A percentile compares a stretch with the other conserved stretches of the same genome.
Evolutionary conservation across 2,329 filamentous ascomycete genomes (phyloP).

Genomic region (Penicillium glabrum): DNA sequence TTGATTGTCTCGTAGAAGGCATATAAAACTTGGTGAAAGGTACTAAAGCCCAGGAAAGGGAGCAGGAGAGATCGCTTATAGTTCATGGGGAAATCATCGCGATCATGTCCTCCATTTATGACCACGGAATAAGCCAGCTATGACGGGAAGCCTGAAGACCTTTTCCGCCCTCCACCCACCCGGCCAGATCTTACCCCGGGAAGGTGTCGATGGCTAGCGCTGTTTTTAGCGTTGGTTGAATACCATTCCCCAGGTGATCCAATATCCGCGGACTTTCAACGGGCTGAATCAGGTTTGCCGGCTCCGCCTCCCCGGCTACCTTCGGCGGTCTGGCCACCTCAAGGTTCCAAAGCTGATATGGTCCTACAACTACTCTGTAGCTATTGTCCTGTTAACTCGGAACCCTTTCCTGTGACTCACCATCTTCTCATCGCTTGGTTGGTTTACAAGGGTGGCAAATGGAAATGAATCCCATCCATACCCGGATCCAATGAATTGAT

Average conservation of each 20-base stretch:
- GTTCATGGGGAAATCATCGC: background rate
- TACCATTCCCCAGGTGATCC: background rate
- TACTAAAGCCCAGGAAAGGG: background rate
- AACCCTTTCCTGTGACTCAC: background rate
- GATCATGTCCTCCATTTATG: background rate
- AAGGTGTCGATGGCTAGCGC: constrained; percentile 1
- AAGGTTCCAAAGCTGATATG: background rate
- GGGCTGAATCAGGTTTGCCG: background rate
- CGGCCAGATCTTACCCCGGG: constrained; percentile 14
- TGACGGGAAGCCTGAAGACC: constrained; percentile 8
- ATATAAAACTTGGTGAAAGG: background rate
- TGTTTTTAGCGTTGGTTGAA: constrained; percentile 4
- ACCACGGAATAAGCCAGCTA: background rate
- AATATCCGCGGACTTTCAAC: background rate
- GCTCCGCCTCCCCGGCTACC: background rate
- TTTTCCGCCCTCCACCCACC: constrained; percentile 18
- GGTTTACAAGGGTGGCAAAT: too few relatives aligned
- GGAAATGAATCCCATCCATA: too few relatives aligned
- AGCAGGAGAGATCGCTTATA: background rate
- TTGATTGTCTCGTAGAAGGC: background rate
- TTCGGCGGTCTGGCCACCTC: background rate
- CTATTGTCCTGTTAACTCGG: background rate
- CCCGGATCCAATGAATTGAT: too few relatives aligned
- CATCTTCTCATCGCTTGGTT: background rate
- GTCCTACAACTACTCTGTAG: background rate